These are phyloP conservation scores for Penicillium longicatenatum DNA, from an alignment of 495 filamentous ascomycete species.

Conservation along the genomic window DNA sequence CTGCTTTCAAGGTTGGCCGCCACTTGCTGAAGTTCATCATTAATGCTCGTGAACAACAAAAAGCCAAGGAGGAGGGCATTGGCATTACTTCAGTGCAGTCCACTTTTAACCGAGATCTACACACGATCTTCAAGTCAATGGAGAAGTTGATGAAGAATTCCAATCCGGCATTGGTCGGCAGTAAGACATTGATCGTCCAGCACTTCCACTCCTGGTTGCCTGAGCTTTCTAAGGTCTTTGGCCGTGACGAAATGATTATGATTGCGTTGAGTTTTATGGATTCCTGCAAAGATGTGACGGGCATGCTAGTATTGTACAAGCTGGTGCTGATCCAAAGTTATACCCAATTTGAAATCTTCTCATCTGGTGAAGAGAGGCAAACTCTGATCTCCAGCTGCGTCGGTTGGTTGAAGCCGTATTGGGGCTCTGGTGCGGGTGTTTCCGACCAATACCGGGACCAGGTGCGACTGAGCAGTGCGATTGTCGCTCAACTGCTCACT, in stretches of 20 bases:
- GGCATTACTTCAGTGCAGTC: constrained; percentile 78
- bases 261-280: constrained; percentile 93
- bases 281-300: constrained; percentile 82
- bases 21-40: constrained; percentile 96
- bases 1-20: constrained; percentile 91
- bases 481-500: constrained; percentile 79
- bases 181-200: constrained; percentile 92
- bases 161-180: constrained; percentile 84
- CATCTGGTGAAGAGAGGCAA: constrained; percentile 69
- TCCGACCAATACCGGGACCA: constrained; percentile 90
- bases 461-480: constrained; percentile 86
- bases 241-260: constrained; percentile 81
- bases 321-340: constrained; percentile 90
- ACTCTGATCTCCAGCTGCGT: constrained; percentile 79
- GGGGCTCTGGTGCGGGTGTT: constrained; percentile 73
- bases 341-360: constrained; percentile 76
- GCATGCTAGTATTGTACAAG: constrained; percentile 93
- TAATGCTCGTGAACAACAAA: constrained; percentile 82
- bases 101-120: constrained; percentile 80
- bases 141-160: constrained; percentile 85
- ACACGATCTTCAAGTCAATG: constrained; percentile 84
- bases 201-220: constrained; percentile 97
- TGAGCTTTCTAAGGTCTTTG: constrained; percentile 75
- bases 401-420: constrained; percentile 90
- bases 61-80: constrained; percentile 84